Evolutionary conservation across 352 stramenopile species (phyloP).

Genomic region (Phytopythium litorale): DNA sequence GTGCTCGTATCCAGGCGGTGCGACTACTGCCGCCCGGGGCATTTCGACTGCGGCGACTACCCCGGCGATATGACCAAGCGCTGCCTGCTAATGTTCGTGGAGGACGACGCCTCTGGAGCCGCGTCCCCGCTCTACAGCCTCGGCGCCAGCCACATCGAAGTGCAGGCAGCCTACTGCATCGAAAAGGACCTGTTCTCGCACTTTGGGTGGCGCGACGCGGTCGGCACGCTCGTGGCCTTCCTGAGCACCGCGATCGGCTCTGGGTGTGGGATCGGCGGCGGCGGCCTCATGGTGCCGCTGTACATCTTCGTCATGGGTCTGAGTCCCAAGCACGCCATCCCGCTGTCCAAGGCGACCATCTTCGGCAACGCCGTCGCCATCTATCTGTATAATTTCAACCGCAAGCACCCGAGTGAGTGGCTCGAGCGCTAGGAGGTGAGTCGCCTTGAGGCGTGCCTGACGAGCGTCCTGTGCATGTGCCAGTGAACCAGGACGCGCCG

Average conservation of each 20-base stretch:
- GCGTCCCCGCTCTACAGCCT: conserved; percentile 26
- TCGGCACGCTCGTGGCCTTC: conserved; percentile 70
- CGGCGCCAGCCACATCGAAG: conserved; percentile 26
- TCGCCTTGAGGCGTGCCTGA: not conserved
- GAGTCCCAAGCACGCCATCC: conserved; percentile 96
- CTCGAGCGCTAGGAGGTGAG: too few relatives aligned
- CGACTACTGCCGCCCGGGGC: conserved; percentile 51
- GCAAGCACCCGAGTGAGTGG: conserved; percentile 86
- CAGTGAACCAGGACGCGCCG: conserved; percentile 81
- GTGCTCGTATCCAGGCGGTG: conserved; percentile 19
- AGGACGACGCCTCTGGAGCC: conserved; percentile 29
- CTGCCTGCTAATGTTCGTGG: conserved; percentile 41
- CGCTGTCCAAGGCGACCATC: conserved; percentile 96
- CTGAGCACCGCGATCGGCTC: conserved; percentile 88
- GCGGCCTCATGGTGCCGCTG: conserved; percentile 95
- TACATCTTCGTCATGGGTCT: conserved; percentile 95
- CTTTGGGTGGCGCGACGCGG: conserved; percentile 64
- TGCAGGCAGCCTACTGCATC: conserved; percentile 58
- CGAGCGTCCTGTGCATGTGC: not conserved
- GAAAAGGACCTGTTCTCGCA: conserved; percentile 81
- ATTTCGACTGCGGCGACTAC: conserved; percentile 51
- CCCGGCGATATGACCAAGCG: conserved; percentile 47
- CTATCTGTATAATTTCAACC: conserved; percentile 91
- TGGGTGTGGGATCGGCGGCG: conserved; percentile 91
- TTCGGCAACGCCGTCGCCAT: conserved; percentile 95